Evolutionary conservation across 176 grass and related monocot species (phyloP).

Genomic region (Coix lacrymajobi): DNA sequence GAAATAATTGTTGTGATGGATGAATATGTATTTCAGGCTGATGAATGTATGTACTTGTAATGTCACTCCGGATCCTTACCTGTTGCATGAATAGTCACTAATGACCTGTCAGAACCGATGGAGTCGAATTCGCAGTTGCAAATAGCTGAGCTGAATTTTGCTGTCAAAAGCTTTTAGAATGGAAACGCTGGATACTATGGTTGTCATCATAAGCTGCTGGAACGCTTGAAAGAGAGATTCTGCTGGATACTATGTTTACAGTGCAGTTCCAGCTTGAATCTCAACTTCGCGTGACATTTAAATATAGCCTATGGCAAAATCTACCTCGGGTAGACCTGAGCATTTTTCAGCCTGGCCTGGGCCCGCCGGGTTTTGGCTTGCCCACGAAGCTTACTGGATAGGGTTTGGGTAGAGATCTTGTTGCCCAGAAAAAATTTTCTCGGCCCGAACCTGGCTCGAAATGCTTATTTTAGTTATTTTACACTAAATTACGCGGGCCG

Average conservation of each 20-base stretch:
- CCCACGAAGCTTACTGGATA: too few species aligned
- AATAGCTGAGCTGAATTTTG: too few species aligned
- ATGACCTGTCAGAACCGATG: neutral
- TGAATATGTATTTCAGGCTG: neutral
- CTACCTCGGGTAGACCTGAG: too few species aligned
- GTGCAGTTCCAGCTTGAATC: neutral
- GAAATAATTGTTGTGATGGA: conserved; percentile 12
- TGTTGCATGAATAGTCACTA: neutral
- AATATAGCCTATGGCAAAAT: too few species aligned
- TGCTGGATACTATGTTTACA: too few species aligned
- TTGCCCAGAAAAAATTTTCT: too few species aligned
- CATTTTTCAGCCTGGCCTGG: too few species aligned
- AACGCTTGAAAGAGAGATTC: neutral
- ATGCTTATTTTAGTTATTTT: too few species aligned
- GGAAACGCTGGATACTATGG: neutral
- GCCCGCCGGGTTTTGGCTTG: too few species aligned
- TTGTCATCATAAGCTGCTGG: neutral
- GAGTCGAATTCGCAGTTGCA: neutral
- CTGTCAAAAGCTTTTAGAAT: neutral
- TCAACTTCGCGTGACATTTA: neutral
- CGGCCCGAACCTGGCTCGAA: too few species aligned
- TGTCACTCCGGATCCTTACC: neutral
- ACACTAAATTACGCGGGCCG: too few species aligned
- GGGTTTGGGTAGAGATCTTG: too few species aligned
- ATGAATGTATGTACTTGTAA: neutral